Evolutionary conservation across 495 filamentous ascomycete species (phyloP), one percentile per base, ranked within the genome.

Genomic region (Rhypophila decipiens): DNA sequence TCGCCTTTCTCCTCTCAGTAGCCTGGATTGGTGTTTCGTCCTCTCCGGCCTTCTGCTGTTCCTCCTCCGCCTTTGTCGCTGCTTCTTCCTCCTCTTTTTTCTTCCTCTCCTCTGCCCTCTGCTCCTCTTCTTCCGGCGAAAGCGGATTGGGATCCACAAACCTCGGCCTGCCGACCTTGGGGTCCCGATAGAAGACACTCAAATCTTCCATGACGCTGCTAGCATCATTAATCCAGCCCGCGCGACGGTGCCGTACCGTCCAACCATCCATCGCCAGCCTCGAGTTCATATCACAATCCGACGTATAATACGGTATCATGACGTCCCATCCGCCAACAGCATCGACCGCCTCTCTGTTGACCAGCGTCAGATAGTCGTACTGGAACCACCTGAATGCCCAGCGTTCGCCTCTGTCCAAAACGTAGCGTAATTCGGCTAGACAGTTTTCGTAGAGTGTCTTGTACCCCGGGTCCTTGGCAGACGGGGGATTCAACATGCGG

Each of bases 241-340:
- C 73, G 18, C 63, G 54, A 9, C 60, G 62, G 36, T 72, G 58
- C n/a, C 60, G 51, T 42, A 70, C 68, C 15, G 64, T 66, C 63
- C 71, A 80, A 4, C 65, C 62, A 11, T 53, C 60, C 76, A 81
- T 77, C 24, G 50, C 55, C n/a, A 82, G 49, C 19, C 76, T 72
- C 21, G 62, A 63, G 53, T 80, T 71, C 55, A 78, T 74, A 39
- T 84, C 79, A 57, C 79, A 83, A 47, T 82, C 77, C 1, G 78
- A 77, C 47, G 63, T 68, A 49, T 82, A 82, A 51, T 78, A 83
- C 1, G 78, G 79, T n/a, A 84, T 80, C 50, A 78, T 48, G 0
- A 72, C 69, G 46, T 83, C 78, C 75, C 76, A 82, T 0, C 68
- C 76, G n/a, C 76, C 76, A n/a, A 83, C 63, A 29, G 71, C 67